Conservation (phyloP, 768 basidiomycete genomes). For the Neoboletus subvelutipes region DNA sequence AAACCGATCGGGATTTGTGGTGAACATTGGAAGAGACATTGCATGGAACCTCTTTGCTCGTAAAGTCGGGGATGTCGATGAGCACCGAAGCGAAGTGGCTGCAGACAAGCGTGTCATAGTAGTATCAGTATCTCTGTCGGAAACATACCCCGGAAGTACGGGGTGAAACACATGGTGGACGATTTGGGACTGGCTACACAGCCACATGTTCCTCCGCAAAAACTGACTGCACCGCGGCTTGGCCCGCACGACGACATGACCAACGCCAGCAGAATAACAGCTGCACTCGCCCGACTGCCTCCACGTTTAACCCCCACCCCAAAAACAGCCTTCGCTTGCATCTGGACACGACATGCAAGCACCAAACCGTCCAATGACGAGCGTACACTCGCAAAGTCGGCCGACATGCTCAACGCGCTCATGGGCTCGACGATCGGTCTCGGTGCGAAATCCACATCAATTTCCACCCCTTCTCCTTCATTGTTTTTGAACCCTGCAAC, state of each 20-base stretch:
- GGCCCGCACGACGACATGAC: constrained; percentile 4
- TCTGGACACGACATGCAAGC: constrained; percentile 13
- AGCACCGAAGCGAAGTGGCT: no score
- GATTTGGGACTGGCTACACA: neutral
- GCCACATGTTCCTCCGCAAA: neutral
- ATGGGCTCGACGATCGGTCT: constrained; percentile 24
- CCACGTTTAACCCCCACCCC: neutral
- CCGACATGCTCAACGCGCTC: constrained; percentile 25
- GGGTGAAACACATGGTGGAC: no score
- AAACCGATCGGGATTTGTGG: no score
- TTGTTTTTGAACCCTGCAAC: neutral
- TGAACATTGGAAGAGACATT: no score
- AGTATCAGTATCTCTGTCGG: no score
- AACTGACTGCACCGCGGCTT: neutral
- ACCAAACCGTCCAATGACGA: constrained; percentile 22
- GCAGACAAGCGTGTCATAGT: no score
- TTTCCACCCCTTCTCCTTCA: neutral
- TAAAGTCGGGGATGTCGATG: no score
- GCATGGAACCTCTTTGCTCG: no score
- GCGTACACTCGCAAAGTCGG: constrained; percentile 23
- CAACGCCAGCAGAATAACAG: constrained; percentile 8
- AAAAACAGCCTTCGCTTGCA: neutral
- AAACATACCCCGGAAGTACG: no score
- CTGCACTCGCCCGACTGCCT: neutral
- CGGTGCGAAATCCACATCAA: constrained; percentile 2